Conservation (phyloP, 2,329 filamentous ascomycete genomes). For the Curvularia eragrostidis region DNA sequence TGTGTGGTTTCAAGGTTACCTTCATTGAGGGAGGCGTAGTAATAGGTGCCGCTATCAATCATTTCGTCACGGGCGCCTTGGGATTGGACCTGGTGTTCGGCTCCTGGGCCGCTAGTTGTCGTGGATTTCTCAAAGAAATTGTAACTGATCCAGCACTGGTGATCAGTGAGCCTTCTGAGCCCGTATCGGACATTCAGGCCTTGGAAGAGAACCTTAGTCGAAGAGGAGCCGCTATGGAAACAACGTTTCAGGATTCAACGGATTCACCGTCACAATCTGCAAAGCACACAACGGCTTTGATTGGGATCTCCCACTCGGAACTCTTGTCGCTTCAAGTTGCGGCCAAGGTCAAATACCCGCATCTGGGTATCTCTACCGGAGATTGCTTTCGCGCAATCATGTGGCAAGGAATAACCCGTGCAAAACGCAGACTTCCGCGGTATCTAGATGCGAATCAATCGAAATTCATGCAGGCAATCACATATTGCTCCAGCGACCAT, state of each 20-base stretch:
- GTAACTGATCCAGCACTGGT: slow-evolving; percentile 3
- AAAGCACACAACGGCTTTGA: slow-evolving; percentile 7
- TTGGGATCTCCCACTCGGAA: slow-evolving; percentile 6
- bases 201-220: slow-evolving; percentile 3
- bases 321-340: slow-evolving; percentile 5
- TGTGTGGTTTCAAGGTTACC: slow-evolving; percentile 6
- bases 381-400: slow-evolving; percentile 9
- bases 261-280: slow-evolving; percentile 1
- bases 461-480: slow-evolving; percentile 7
- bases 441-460: slow-evolving; percentile 5
- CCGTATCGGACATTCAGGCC: slow-evolving; percentile 1
- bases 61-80: slow-evolving; percentile 6
- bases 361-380: slow-evolving; percentile 7
- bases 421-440: slow-evolving; percentile 2
- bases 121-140: slow-evolving; percentile 2
- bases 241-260: slow-evolving; percentile 4
- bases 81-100: slow-evolving; percentile 4
- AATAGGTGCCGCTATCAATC: slow-evolving; percentile 6
- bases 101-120: slow-evolving; percentile 5
- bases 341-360: slow-evolving; percentile 7
- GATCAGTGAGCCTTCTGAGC: slow-evolving; percentile 3
- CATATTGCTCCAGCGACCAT: slow-evolving; percentile 5
- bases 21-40: slow-evolving; percentile 7
- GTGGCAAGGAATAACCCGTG: slow-evolving; percentile 8
- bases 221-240: slow-evolving; percentile 7